A percentile compares a stretch with the other conserved stretches of the same genome.
Evolutionary conservation across 1,284 basidiomycete genomes (phyloP).

Genomic region (Earliella scabrosa): DNA sequence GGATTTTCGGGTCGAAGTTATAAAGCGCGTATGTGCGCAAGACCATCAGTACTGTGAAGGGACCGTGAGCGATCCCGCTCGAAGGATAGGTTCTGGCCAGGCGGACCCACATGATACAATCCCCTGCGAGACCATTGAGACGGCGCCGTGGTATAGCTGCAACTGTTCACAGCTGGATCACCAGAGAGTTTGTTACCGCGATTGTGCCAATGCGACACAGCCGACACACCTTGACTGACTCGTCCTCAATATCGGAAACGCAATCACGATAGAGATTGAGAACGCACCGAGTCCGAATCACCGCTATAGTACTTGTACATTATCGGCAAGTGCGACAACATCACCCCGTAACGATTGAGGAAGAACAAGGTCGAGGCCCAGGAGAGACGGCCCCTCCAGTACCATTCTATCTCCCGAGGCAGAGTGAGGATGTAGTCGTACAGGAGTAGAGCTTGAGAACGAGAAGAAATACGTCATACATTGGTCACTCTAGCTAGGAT

Average conservation of each 20-base stretch:
- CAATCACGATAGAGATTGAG: no score
- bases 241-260: no score
- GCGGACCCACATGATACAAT: constrained; percentile 8
- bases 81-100: no score
- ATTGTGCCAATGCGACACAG: no score
- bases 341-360: background rate
- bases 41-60: background rate
- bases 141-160: constrained; percentile 10
- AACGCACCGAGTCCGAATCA: background rate
- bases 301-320: background rate
- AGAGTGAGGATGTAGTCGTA: constrained; percentile 28
- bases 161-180: constrained; percentile 4
- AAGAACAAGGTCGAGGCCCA: constrained; percentile 6
- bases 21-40: background rate
- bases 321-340: background rate
- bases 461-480: background rate
- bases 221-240: no score
- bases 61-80: background rate
- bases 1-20: background rate
- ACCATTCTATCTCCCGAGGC: constrained; percentile 29
- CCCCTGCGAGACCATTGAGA: constrained; percentile 5
- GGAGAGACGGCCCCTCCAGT: background rate
- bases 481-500: background rate
- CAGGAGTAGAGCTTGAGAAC: background rate
- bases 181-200: no score